phyloP scores from a whole-genome alignment of 305 asterid genomes.

The Euphrasia arctica region DNA sequence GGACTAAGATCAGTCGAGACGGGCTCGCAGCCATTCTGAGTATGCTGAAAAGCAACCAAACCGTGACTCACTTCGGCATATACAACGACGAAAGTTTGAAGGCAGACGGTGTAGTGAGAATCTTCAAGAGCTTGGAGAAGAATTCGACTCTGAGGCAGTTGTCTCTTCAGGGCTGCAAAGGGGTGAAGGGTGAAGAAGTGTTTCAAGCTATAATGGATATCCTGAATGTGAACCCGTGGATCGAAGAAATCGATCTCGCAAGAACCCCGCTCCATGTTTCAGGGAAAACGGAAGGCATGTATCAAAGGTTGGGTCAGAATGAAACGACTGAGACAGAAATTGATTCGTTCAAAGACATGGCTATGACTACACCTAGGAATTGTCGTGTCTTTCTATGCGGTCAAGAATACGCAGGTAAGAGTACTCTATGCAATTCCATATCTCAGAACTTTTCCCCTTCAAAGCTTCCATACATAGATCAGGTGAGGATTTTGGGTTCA shows the following conservation, averaged over 20 bases:
- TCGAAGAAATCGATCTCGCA: conserved; percentile 65
- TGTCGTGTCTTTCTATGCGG: conserved; percentile 82
- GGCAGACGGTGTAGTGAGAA: conserved; percentile 45
- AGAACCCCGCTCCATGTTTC: conserved; percentile 68
- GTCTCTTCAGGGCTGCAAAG: conserved; percentile 76
- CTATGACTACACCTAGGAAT: conserved; percentile 58
- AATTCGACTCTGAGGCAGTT: conserved; percentile 54
- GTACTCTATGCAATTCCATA: conserved; percentile 58
- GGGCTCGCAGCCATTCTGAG: conserved; percentile 63
- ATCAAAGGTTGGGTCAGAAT: conserved; percentile 54
- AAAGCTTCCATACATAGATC: conserved; percentile 57
- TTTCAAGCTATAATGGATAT: conserved; percentile 55
- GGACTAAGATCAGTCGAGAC: conserved; percentile 62
- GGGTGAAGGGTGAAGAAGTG: conserved; percentile 70
- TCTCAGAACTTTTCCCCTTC: conserved; percentile 54
- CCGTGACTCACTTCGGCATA: conserved; percentile 52
- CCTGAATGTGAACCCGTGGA: conserved; percentile 83
- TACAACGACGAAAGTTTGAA: conserved; percentile 61
- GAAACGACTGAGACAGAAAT: conserved; percentile 50
- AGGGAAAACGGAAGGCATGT: conserved; percentile 58
- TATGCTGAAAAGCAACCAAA: conserved; percentile 66
- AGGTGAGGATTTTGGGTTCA: conserved; percentile 62
- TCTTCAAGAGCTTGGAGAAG: conserved; percentile 69
- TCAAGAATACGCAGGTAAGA: conserved; percentile 73
- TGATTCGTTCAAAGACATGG: conserved; percentile 62